These are phyloP conservation scores for Colletotrichum viniferum DNA, from an alignment of 2,329 filamentous ascomycete species.

Conservation along the genomic window DNA sequence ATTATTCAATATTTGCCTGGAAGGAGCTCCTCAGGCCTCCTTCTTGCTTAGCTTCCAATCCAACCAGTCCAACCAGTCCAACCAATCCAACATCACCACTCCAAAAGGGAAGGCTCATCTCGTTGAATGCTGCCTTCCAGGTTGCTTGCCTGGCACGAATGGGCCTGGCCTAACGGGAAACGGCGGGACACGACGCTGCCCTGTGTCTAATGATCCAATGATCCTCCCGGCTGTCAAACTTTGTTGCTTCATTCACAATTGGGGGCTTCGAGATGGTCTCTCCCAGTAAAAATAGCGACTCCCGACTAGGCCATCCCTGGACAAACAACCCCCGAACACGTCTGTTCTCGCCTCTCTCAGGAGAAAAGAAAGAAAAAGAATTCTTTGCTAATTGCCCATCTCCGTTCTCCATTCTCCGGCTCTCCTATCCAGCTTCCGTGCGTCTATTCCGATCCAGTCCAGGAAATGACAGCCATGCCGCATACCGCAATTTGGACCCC, in stretches of 20 bases:
- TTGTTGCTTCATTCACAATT: neutral
- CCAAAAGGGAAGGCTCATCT: neutral
- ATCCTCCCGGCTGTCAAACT: neutral
- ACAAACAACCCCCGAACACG: neutral
- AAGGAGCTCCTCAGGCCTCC: neutral
- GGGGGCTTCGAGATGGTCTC: neutral
- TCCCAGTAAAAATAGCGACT: neutral
- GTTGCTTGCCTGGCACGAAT: neutral
- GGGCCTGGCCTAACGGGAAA: neutral
- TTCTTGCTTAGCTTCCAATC: neutral
- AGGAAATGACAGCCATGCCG: neutral
- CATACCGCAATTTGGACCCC: neutral
- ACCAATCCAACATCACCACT: neutral
- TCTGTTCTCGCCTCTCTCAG: neutral
- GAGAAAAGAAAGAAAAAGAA: neutral
- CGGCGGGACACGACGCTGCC: neutral
- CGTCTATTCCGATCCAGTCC: neutral
- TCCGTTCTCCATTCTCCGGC: neutral
- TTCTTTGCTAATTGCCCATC: neutral
- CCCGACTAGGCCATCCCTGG: constrained; percentile 3
- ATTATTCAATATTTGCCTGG: neutral
- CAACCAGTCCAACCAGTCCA: neutral
- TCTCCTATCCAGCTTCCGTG: neutral
- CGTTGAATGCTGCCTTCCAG: neutral
- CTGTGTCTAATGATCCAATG: neutral